Conservation (phyloP, 345 rosid genomes). For the Populus alba region DNA sequence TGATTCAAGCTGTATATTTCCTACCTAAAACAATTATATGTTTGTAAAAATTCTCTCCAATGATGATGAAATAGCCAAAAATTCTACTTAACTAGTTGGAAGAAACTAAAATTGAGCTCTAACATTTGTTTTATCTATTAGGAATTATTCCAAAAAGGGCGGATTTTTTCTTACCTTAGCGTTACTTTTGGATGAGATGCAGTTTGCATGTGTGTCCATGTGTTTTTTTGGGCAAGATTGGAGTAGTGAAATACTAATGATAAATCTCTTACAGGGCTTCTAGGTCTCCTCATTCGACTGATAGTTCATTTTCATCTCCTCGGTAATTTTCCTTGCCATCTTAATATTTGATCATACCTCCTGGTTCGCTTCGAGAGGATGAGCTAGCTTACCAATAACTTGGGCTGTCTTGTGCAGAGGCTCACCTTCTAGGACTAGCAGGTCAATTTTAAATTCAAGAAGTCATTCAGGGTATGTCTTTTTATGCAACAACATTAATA, state of each 20-base stretch:
- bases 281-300: conserved; percentile 35
- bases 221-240: neutral
- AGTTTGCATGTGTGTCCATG: neutral
- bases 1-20: neutral
- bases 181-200: neutral
- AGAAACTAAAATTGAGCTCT: neutral
- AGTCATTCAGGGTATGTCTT: conserved; percentile 58
- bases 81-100: neutral
- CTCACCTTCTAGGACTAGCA: conserved; percentile 50
- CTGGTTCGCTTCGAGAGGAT: neutral
- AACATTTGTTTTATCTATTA: neutral
- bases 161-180: neutral
- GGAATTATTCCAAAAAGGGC: neutral
- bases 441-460: conserved; percentile 57
- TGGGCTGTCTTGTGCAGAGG: conserved; percentile 40
- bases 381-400: neutral
- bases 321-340: conserved; percentile 25
- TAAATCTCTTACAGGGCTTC: conserved; percentile 34
- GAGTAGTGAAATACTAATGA: neutral
- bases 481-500: neutral
- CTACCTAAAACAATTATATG: neutral
- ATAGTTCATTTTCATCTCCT: conserved; percentile 31
- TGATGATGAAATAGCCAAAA: neutral
- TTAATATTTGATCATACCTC: neutral
- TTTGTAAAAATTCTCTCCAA: neutral